These are phyloP conservation scores for Mayamaea pseudoterrestris DNA, from an alignment of 108 stramenopile species.

Conservation along the genomic window DNA sequence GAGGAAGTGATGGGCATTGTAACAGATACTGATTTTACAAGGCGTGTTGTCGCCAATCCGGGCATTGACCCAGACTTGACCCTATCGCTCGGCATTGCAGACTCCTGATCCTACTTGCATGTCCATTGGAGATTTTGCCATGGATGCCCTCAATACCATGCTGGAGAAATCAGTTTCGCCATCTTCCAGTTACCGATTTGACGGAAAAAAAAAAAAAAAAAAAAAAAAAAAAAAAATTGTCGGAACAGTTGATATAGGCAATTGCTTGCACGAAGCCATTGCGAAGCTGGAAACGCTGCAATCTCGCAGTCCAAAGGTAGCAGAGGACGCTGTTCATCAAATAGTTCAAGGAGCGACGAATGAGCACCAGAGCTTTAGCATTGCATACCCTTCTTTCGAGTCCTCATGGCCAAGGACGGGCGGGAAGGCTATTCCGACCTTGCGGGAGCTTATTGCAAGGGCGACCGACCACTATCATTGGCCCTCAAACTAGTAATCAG, in stretches of 20 bases:
- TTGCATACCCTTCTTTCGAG: constrained; percentile 43
- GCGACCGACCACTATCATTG: constrained; percentile 39
- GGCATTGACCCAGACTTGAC: constrained; percentile 35
- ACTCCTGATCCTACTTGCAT: constrained; percentile 84
- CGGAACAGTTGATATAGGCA: constrained; percentile 89
- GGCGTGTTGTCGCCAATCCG: constrained; percentile 77
- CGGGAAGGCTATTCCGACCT: constrained; percentile 42
- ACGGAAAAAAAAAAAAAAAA: too few species aligned
- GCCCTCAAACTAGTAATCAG: constrained; percentile 39
- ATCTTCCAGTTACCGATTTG: constrained; percentile 78
- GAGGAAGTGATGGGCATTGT: constrained; percentile 67
- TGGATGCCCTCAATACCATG: constrained; percentile 90
- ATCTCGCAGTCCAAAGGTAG: constrained; percentile 33
- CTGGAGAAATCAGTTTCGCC: constrained; percentile 89
- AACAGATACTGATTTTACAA: constrained; percentile 76
- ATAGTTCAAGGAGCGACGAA: constrained; percentile 45
- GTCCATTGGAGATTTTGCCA: constrained; percentile 55
- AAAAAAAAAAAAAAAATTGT: constrained; percentile 52
- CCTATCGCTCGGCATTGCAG: constrained; percentile 65
- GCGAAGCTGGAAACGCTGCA: constrained; percentile 70
- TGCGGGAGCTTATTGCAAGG: constrained; percentile 51
- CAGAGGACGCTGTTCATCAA: constrained; percentile 52
- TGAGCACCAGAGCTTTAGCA: constrained; percentile 40
- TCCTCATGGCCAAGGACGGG: constrained; percentile 53
- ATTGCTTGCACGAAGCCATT: constrained; percentile 91